Evolutionary conservation across 1,139 yeast species (phyloP), one percentile per base, ranked within the genome.

Genomic region (Saccharomyces hybrid): DNA sequence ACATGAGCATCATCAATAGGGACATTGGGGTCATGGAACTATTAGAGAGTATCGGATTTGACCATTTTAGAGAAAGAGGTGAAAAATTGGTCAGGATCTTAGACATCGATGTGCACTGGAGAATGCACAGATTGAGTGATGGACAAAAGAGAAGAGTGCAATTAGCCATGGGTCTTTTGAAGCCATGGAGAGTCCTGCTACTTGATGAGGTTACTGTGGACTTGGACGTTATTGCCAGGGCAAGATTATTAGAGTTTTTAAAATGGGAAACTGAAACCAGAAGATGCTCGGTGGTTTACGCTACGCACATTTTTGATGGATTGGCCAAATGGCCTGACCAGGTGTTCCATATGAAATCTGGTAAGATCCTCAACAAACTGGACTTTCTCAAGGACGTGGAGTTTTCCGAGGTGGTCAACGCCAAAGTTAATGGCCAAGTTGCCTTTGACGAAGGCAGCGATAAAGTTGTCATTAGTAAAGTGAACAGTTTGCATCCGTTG

Each of bases 221-320:
- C 68, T 76, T 93, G 62, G 99, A 93, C 67, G 99, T 93, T 19
- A 79, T 93, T 49, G 98, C 93, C 1, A 78, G 99, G 63, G 82
- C 84, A 48, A 78, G 88, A 55, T 74, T 93, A 54, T 75, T 93
- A 58, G 74, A 77, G 2, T 93, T 88, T 66, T 75, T 93, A 64
- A 79, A 78, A 61, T 67, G 71, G 16, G 99, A 93, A 69, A 88
- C 96, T 8, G 74, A 73, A 49, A 64, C 73, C 0, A 76, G 98
- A 56, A 72, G 78, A 24, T 85, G 95, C 58, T 79, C 88, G 52
- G 85, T 85, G 59, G 79, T 93, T 5, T 93, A 93, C 69, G 99
- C 99, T 1, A 93, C 99, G 0, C 99, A 93, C 67, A 93, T 93
- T 52, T 93, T 93, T 69, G 99, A 93, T 66, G 99, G 99, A 0